These are phyloP conservation scores for Microthlaspi erraticum DNA, from an alignment of 345 rosid species.

Conservation along the genomic window DNA sequence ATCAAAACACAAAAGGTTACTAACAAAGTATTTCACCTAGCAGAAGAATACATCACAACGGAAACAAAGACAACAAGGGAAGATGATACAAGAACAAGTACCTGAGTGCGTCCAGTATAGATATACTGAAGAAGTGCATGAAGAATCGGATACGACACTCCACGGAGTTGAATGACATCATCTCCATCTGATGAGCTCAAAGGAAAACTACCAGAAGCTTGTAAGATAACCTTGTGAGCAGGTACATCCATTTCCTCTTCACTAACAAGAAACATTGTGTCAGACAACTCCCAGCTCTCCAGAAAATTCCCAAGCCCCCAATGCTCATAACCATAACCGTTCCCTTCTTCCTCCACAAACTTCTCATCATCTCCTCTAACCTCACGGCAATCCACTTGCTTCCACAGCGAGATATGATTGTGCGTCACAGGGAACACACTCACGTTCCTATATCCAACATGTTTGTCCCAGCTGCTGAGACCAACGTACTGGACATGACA, in stretches of 20 bases:
- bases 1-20: conserved; percentile 28
- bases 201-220: conserved; percentile 75
- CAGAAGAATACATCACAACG: neutral
- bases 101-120: conserved; percentile 80
- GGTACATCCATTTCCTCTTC: conserved; percentile 70
- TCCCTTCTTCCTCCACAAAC: conserved; percentile 49
- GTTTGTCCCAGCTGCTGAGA: conserved; percentile 94
- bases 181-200: conserved; percentile 52
- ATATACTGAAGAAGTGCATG: conserved; percentile 84
- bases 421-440: conserved; percentile 82
- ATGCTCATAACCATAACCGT: conserved; percentile 50
- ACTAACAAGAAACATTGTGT: conserved; percentile 72
- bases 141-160: conserved; percentile 60
- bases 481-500: conserved; percentile 85
- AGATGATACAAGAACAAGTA: conserved; percentile 33
- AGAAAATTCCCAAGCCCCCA: conserved; percentile 89
- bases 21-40: conserved; percentile 8
- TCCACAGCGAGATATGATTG: conserved; percentile 81
- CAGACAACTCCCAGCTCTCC: conserved; percentile 84
- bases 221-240: conserved; percentile 86
- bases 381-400: conserved; percentile 72
- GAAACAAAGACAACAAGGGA: conserved; percentile 2
- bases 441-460: conserved; percentile 95
- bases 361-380: conserved; percentile 61
- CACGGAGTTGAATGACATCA: conserved; percentile 59